A percentile compares a stretch with the other conserved stretches of the same genome.
Conservation (phyloP, 208 protist species). For the Balamuthia mandrillaris region DNA sequence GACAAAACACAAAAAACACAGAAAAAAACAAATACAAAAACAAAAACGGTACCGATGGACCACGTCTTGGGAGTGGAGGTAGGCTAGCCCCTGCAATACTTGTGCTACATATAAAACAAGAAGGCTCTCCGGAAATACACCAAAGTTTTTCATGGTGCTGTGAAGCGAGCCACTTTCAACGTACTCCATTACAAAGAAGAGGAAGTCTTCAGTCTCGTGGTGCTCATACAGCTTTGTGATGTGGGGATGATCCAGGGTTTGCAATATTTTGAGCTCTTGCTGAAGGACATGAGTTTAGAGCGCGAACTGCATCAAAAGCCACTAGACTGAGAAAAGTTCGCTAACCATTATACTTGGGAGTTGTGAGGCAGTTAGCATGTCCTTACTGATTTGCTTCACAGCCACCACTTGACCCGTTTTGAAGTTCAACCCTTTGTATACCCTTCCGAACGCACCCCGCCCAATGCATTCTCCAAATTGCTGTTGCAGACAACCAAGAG, state of each 20-base stretch:
- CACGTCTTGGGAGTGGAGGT: constrained; percentile 80
- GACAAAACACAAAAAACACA: too few species aligned
- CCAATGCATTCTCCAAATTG: constrained; percentile 54
- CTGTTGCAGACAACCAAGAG: too few species aligned
- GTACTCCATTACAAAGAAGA: constrained; percentile 54
- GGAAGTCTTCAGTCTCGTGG: constrained; percentile 33
- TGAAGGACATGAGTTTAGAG: too few species aligned
- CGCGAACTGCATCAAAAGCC: not conserved
- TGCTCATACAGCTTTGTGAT: constrained; percentile 79
- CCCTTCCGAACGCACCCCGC: constrained; percentile 63
- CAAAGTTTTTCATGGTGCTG: constrained; percentile 80
- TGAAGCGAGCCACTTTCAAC: constrained; percentile 82
- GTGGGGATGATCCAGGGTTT: constrained; percentile 72
- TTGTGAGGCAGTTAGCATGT: constrained; percentile 49
- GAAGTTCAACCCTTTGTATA: constrained; percentile 71
- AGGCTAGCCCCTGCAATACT: constrained; percentile 79
- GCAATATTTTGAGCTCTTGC: constrained; percentile 67
- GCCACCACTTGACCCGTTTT: constrained; percentile 70
- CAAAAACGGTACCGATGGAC: constrained; percentile 70
- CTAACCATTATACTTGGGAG: constrained; percentile 50
- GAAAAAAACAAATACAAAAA: too few species aligned
- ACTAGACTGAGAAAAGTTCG: too few species aligned
- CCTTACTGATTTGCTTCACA: constrained; percentile 67
- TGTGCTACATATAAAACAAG: constrained; percentile 77
- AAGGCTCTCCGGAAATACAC: constrained; percentile 77